Base-by-base conservation (phyloP, 768 basidiomycete species). In the Leucosporidium yakuticum region DNA sequence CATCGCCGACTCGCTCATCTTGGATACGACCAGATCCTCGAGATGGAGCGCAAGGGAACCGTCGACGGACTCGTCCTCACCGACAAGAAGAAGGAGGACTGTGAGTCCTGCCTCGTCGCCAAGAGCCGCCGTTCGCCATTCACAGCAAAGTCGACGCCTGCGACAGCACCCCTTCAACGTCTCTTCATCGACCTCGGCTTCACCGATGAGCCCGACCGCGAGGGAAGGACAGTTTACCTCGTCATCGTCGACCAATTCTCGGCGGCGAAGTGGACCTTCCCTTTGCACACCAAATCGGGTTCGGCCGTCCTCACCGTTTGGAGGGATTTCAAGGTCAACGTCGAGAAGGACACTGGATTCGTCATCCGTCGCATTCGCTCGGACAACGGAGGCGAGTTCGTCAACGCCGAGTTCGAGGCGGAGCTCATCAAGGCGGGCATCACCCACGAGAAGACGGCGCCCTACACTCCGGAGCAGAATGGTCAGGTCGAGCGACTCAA, bases 171-270 rank as follows among this genome's bases (percentile, higher is more conserved):
- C 23, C 61, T 62, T 23, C 9, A 62, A 2, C 61, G 61, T 12
- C 8, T 62, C 47, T 62, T 62, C 50, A 62, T 62, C 50, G 31
- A 62, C 50, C 49, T 62, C 29, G 61, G 20, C 0, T 62, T 62
- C 61, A 31, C 53, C 61, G 61, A 62, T 12, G 25, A 50, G 29
- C 29, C n/a, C 4, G 61, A 62, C n/a, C 4, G 7, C 23, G 29
- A 51, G 7, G 61, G 61, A 1, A 29, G 49, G 4, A 34, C 9
- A 6, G 32, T 62, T 49, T 62, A 32, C 49, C 29, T 62, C 12
- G 49, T 49, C 23, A 62, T 62, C 61, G 61, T 62, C 61, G 61
- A 62, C 50, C 61, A 62, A 36, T 31, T 17, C 50, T 32, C 61
- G 1, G 32, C 49, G 19, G 61, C 61, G 1, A 62, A 62, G n/a